Percentiles rank a stretch among this genome's conserved stretches.
Conservation (phyloP, 2,329 filamentous ascomycete genomes). For the Huntiella moniliformis region DNA sequence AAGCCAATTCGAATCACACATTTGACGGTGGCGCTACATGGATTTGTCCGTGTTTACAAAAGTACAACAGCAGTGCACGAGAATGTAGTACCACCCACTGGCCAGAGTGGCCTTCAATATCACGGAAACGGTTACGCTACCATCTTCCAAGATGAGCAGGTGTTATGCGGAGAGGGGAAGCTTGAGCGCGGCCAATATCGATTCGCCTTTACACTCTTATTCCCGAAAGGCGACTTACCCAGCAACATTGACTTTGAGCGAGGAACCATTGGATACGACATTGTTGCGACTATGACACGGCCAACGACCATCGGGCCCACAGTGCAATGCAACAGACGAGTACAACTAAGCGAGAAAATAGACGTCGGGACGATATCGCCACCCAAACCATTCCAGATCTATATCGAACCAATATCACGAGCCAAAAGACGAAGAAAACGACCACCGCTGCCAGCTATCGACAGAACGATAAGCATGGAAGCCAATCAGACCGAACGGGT, state of each 20-base stretch:
- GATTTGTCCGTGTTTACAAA: constrained; percentile 64
- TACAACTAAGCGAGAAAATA: constrained; percentile 63
- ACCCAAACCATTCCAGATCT: constrained; percentile 67
- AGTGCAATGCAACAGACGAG: constrained; percentile 59
- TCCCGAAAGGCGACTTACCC: constrained; percentile 51
- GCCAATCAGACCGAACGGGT: no score
- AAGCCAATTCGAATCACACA: constrained; percentile 65
- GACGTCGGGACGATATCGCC: constrained; percentile 60
- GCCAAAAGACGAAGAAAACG: constrained; percentile 36
- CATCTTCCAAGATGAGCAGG: constrained; percentile 65
- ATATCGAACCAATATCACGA: constrained; percentile 62
- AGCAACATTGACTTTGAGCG: constrained; percentile 96
- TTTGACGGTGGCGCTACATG: constrained; percentile 58
- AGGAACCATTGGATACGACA: constrained; percentile 77
- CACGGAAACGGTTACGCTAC: constrained; percentile 63
- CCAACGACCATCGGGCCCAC: constrained; percentile 73
- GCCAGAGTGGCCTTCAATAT: constrained; percentile 25
- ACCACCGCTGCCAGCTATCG: neutral
- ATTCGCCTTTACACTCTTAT: constrained; percentile 58
- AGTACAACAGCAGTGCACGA: constrained; percentile 39
- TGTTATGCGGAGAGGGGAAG: constrained; percentile 60
- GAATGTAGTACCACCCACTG: constrained; percentile 14
- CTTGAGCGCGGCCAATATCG: constrained; percentile 58
- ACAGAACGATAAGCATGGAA: constrained; percentile 3
- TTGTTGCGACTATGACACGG: constrained; percentile 75